These are phyloP conservation scores for Candida glaebosa DNA, from an alignment of 805 yeast species.

Conservation along the genomic window DNA sequence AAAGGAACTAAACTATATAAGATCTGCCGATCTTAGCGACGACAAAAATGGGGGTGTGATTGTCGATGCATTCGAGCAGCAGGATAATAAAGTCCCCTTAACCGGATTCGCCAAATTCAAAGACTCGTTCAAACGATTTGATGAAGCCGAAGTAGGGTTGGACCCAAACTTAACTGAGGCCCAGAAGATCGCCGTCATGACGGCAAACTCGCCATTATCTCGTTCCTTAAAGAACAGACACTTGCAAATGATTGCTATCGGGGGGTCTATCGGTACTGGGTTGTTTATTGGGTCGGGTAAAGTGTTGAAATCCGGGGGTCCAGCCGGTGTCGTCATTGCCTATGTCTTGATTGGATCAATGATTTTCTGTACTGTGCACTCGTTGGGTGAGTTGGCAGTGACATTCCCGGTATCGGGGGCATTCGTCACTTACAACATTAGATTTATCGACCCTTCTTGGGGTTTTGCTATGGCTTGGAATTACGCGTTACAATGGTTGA, in stretches of 20 bases:
- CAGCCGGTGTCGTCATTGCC: conserved; percentile 61
- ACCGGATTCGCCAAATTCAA: conserved; percentile 18
- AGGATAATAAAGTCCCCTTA: conserved; percentile 16
- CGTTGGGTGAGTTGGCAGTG: conserved; percentile 58
- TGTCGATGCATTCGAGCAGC: conserved; percentile 11
- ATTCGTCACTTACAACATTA: conserved; percentile 55
- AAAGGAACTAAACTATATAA: conserved; percentile 39
- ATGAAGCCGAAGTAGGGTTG: conserved; percentile 34
- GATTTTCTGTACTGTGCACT: conserved; percentile 55
- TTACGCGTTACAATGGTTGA: conserved; percentile 26
- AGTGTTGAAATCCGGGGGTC: conserved; percentile 65
- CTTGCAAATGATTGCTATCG: conserved; percentile 77
- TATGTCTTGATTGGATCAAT: conserved; percentile 51
- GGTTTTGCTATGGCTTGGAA: conserved; percentile 51
- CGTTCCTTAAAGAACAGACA: conserved; percentile 61
- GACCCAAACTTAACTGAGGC: conserved; percentile 26
- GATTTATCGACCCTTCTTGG: conserved; percentile 58
- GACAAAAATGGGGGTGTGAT: conserved; percentile 24
- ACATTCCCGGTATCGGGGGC: conserved; percentile 66
- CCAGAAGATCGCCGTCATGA: conserved; percentile 31
- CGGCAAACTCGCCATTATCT: conserved; percentile 47
- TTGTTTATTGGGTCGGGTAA: conserved; percentile 71
- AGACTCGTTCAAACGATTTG: conserved; percentile 30
- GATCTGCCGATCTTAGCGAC: conserved; percentile 33
- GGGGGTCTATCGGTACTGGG: conserved; percentile 84